phyloP scores from a whole-genome alignment of 768 basidiomycete species.

The Cystofilobasidium capitatum region DNA sequence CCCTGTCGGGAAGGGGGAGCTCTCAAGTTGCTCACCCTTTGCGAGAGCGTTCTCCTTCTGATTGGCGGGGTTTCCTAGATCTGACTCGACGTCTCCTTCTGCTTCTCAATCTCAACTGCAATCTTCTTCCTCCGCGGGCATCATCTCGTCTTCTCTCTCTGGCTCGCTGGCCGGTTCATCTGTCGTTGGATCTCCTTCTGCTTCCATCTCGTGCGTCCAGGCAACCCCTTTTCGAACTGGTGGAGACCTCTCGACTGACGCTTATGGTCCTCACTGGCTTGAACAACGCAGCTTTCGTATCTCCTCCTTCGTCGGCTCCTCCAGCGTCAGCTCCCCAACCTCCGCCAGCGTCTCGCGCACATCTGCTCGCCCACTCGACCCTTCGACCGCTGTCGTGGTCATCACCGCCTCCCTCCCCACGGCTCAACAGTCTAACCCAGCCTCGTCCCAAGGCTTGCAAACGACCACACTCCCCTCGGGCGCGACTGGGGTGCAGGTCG shows the following conservation, averaged over 20 bases:
- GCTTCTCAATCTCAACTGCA: too few relatives aligned
- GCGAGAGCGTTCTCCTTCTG: not conserved
- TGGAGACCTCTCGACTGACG: not conserved
- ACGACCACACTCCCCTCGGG: conserved; percentile 11
- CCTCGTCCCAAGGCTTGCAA: not conserved
- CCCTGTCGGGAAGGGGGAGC: too few relatives aligned
- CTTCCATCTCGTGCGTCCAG: too few relatives aligned
- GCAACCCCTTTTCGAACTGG: not conserved
- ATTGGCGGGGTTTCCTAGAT: too few relatives aligned
- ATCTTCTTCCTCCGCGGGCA: too few relatives aligned
- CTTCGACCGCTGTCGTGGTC: not conserved
- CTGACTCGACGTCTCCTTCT: too few relatives aligned
- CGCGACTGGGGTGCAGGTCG: conserved; percentile 7
- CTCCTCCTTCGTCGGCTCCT: not conserved
- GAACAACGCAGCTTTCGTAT: not conserved
- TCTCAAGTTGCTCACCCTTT: not conserved
- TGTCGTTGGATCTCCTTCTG: too few relatives aligned
- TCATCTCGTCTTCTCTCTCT: too few relatives aligned
- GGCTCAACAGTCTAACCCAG: not conserved
- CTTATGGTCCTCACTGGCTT: not conserved
- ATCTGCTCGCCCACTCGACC: not conserved
- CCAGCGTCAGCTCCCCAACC: not conserved
- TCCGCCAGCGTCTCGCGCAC: not conserved
- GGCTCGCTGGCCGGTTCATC: too few relatives aligned
- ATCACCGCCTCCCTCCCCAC: not conserved